Evolutionary conservation across 768 basidiomycete genomes (phyloP), one percentile per base, ranked within the genome.

Genomic region (Pleurotus platypus): DNA sequence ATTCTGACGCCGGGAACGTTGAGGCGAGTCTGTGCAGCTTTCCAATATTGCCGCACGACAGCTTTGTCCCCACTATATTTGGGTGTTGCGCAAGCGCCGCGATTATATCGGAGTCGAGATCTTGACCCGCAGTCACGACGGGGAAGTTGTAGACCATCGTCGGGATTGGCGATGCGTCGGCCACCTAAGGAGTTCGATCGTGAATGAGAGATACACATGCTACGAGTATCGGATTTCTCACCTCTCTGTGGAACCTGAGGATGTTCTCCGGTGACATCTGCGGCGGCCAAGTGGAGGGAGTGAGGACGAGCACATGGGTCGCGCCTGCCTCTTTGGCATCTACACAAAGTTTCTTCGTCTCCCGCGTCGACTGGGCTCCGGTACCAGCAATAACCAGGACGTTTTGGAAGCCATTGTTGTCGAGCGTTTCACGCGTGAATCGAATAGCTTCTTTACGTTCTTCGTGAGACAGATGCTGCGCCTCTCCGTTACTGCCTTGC

Each of bases 121-220:
- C 89, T 59, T 89, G 81, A 12, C 92, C 91, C 0, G 91, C 86
- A 12, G 87, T 88, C 55, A 89, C 90, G 47, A 75, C 78, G 43
- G 92, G 89, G 72, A 92, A 93, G 72, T 94, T 94, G 76, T 94
- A 94, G 49, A 94, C 81, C 81, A 91, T 82, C 6, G 79, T 81
- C 2, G 86, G 87, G 42, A 90, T 82, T 40, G 88, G 84, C 35
- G 84, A 82, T 43, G 77, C 78, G 63, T 83, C 80, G 20, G 90
- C 82, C 26, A 93, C 89, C 81, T 18, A 18, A 18, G 18, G 18
- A 18, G 18, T 18, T 18, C 18, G 18, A 18, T 18, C 18, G 18
- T 18, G 18, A 18, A 18, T 18, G 18, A 18, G 18, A 18, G 18
- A 18, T 18, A 18, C 18, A 18, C 18, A 18, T 18, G 18, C 18